These are phyloP conservation scores for Samsoniella hepiali DNA, from an alignment of 2,329 filamentous ascomycete species.

Conservation along the genomic window DNA sequence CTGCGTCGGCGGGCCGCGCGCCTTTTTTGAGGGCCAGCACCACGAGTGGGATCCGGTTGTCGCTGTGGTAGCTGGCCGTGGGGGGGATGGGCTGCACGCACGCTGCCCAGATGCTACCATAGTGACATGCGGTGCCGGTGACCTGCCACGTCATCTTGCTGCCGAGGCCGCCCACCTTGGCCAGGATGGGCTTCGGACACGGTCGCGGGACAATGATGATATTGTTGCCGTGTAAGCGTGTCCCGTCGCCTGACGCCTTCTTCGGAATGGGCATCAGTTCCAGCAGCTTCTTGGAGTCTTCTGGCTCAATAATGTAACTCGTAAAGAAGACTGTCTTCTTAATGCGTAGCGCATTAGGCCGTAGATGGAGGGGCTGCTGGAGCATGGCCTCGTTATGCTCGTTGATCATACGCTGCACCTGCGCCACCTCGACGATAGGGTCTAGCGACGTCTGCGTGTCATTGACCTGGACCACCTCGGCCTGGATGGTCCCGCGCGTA, in stretches of 20 bases:
- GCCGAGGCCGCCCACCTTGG: conserved; percentile 84
- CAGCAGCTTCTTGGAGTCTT: conserved; percentile 70
- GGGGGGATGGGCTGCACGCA: conserved; percentile 69
- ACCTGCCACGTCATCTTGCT: conserved; percentile 82
- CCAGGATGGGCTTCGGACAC: conserved; percentile 67
- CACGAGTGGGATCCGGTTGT: conserved; percentile 73
- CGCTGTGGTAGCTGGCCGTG: conserved; percentile 68
- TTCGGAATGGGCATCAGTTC: conserved; percentile 62
- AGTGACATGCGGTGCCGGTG: conserved; percentile 68
- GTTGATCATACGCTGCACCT: conserved; percentile 87
- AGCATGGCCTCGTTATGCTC: conserved; percentile 65
- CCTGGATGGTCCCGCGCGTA: conserved; percentile 62
- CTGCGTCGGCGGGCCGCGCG: conserved; percentile 73
- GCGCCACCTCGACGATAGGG: conserved; percentile 73
- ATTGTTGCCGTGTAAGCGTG: conserved; percentile 82
- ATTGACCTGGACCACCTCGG: conserved; percentile 82
- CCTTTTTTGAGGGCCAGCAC: conserved; percentile 78
- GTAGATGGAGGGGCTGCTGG: conserved; percentile 33
- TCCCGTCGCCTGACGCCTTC: conserved; percentile 56
- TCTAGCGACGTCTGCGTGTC: conserved; percentile 72
- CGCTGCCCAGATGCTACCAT: conserved; percentile 85
- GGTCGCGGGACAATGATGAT: conserved; percentile 84
- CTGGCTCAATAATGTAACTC: conserved; percentile 75
- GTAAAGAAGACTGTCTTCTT: conserved; percentile 90
- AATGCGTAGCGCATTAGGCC: conserved; percentile 59